Evolutionary conservation across 2,329 filamentous ascomycete genomes (phyloP).

Genomic region (Madurella fahalii): DNA sequence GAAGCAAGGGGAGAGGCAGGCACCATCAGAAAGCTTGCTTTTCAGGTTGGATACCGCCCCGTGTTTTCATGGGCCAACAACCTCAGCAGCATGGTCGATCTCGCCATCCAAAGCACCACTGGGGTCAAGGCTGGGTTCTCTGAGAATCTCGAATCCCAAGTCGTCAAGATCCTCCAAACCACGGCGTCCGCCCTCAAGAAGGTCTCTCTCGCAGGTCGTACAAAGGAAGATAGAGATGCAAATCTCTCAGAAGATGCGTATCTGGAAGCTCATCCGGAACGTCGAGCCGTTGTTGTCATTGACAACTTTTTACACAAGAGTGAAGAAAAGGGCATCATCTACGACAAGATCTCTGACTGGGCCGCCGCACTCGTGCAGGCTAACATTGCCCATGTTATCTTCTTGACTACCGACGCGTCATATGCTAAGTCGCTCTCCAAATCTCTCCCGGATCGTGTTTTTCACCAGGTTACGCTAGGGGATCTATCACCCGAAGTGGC

Average conservation of each 20-base stretch:
- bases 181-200: slow-evolving; percentile 74
- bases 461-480: slow-evolving; percentile 78
- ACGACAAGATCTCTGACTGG: slow-evolving; percentile 84
- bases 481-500: slow-evolving; percentile 84
- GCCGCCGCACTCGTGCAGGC: slow-evolving; percentile 78
- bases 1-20: slow-evolving; percentile 84
- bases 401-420: slow-evolving; percentile 84
- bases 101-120: slow-evolving; percentile 89
- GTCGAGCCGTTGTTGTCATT: slow-evolving; percentile 76
- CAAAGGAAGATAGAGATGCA: slow-evolving; percentile 69
- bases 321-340: slow-evolving; percentile 61
- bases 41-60: slow-evolving; percentile 82
- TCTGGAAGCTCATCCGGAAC: slow-evolving; percentile 83
- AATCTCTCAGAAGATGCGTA: slow-evolving; percentile 77
- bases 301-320: slow-evolving; percentile 88
- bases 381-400: slow-evolving; percentile 90
- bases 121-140: slow-evolving; percentile 93
- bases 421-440: slow-evolving; percentile 85
- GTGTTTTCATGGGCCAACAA: slow-evolving; percentile 97
- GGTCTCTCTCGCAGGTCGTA: slow-evolving; percentile 66
- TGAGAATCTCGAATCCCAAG: slow-evolving; percentile 83
- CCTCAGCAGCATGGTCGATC: slow-evolving; percentile 84
- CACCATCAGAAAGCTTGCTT: slow-evolving; percentile 77
- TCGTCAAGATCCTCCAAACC: slow-evolving; percentile 85
- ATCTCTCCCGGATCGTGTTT: slow-evolving; percentile 84